Conservation (phyloP, 2,329 filamentous ascomycete species). For the Monosporascus cannonballus region DNA sequence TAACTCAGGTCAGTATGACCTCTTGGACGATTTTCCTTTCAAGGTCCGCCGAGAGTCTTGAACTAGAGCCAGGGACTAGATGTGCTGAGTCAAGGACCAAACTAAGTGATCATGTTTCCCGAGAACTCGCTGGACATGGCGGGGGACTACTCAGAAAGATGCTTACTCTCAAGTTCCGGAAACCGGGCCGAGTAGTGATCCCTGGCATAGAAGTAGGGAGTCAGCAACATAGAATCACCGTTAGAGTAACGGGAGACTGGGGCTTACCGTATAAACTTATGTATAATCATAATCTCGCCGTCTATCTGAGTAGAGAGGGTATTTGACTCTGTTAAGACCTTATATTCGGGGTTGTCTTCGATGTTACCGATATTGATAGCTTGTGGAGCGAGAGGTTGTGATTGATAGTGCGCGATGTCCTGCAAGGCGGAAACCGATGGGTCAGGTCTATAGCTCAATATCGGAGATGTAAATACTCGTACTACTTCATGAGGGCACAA, state of each 20-base stretch:
- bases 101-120: no score
- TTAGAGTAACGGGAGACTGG: background rate
- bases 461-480: conserved; percentile 57
- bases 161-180: conserved; percentile 71
- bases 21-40: no score
- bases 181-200: conserved; percentile 95
- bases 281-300: conserved; percentile 83
- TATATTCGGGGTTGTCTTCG: conserved; percentile 88
- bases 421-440: conserved; percentile 46
- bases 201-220: conserved; percentile 42
- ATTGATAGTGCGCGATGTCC: conserved; percentile 77
- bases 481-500: conserved; percentile 19
- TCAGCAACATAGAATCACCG: background rate
- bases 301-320: conserved; percentile 88
- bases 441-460: conserved; percentile 63
- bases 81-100: no score
- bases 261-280: conserved; percentile 63
- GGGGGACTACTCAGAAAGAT: no score
- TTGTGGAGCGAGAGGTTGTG: conserved; percentile 57
- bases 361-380: conserved; percentile 70
- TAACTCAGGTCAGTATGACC: no score
- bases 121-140: no score
- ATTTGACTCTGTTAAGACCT: conserved; percentile 82
- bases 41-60: no score
- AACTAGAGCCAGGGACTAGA: no score